These are phyloP conservation scores for Crithidia mellificae DNA, from an alignment of 208 protist genomes.

Conservation along the genomic window DNA sequence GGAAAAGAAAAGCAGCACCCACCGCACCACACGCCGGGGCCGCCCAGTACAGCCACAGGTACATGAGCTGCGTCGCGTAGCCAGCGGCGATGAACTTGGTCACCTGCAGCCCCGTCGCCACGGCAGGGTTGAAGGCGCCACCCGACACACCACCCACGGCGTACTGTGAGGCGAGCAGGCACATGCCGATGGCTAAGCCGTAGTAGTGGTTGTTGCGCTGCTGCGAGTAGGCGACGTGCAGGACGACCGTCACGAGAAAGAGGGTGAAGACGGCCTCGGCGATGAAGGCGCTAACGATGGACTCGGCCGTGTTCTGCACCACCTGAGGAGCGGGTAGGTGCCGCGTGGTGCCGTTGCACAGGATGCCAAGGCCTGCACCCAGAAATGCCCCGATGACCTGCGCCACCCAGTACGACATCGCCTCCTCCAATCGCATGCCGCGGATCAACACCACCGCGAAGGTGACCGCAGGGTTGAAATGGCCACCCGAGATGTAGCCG, in stretches of 20 bases:
- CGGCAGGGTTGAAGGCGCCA: slow-evolving; percentile 82
- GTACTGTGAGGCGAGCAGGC: slow-evolving; percentile 66
- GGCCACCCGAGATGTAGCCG: slow-evolving; percentile 80
- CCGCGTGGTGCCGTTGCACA: slow-evolving; percentile 64
- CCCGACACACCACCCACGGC: slow-evolving; percentile 77
- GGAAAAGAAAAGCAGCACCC: slow-evolving; percentile 66
- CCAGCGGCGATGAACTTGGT: slow-evolving; percentile 74
- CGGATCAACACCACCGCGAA: slow-evolving; percentile 65
- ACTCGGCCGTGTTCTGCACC: slow-evolving; percentile 59
- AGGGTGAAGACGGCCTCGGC: slow-evolving; percentile 68
- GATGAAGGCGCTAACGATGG: slow-evolving; percentile 70
- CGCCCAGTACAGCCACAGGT: slow-evolving; percentile 85
- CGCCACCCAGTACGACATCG: slow-evolving; percentile 78
- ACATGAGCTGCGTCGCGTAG: slow-evolving; percentile 72
- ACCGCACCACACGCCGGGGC: slow-evolving; percentile 69
- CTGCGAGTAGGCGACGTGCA: slow-evolving; percentile 79
- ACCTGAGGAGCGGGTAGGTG: slow-evolving; percentile 78
- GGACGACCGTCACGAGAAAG: slow-evolving; percentile 71
- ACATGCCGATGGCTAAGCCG: slow-evolving; percentile 82
- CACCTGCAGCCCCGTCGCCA: slow-evolving; percentile 71
- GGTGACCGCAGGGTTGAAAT: slow-evolving; percentile 86
- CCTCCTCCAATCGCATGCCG: slow-evolving; percentile 74
- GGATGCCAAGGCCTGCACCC: slow-evolving; percentile 52
- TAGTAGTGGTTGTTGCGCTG: slow-evolving; percentile 78
- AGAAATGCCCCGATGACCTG: slow-evolving; percentile 77